Conservation (phyloP, 805 yeast species). For the Torulaspora maleeae region DNA sequence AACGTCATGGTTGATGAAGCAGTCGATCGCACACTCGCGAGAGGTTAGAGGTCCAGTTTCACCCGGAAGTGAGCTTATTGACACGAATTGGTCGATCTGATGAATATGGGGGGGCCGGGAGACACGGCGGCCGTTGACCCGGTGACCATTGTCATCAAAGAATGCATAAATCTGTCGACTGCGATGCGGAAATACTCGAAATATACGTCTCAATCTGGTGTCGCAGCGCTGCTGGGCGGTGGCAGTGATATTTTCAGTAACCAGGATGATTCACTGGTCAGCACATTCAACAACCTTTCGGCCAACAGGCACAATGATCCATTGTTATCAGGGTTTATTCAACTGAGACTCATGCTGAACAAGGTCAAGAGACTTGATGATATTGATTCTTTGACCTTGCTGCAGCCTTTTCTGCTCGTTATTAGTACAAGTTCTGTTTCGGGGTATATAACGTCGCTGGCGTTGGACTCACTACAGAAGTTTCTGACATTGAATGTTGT, state of each 20-base stretch:
- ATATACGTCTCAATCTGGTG: slow-evolving; percentile 59
- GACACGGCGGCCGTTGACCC: slow-evolving; percentile 61
- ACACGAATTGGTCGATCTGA: not conserved
- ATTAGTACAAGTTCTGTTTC: slow-evolving; percentile 81
- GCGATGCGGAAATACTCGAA: slow-evolving; percentile 86
- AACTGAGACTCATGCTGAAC: slow-evolving; percentile 64
- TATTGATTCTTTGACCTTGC: slow-evolving; percentile 65
- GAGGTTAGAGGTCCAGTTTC: not conserved
- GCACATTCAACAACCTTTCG: slow-evolving; percentile 33
- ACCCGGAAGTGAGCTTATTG: not conserved
- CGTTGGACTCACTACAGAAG: slow-evolving; percentile 70
- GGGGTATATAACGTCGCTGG: slow-evolving; percentile 78
- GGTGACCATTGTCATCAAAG: slow-evolving; percentile 76
- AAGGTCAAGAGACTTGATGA: slow-evolving; percentile 48
- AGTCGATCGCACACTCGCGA: not conserved
- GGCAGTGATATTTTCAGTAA: slow-evolving; percentile 49
- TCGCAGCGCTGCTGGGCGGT: slow-evolving; percentile 78
- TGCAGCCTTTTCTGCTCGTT: slow-evolving; percentile 82
- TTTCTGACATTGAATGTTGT: slow-evolving; percentile 68
- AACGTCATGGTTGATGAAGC: not conserved
- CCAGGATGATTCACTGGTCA: slow-evolving; percentile 39
- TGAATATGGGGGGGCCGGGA: not conserved
- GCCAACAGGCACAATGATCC: slow-evolving; percentile 43
- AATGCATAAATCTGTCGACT: slow-evolving; percentile 78
- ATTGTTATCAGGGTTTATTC: slow-evolving; percentile 71